Conservation (phyloP, 2,329 filamentous ascomycete genomes). For the Neopestalotiopsis sp. region DNA sequence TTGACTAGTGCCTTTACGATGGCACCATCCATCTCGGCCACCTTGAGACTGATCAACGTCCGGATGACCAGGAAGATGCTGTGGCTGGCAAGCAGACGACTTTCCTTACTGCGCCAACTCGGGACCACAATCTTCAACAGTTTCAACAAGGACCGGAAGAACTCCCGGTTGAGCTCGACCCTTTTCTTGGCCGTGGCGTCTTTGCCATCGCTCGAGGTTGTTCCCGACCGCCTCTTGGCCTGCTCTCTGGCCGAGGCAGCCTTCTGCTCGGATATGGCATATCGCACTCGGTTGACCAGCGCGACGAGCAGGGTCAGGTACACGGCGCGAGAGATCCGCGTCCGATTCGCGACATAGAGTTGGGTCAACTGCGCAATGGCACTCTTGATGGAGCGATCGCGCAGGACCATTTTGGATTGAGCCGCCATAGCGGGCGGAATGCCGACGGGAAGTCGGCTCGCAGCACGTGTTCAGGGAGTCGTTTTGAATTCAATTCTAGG, state of each 20-base stretch:
- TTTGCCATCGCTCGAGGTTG: slow-evolving; percentile 48
- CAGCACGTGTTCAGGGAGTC: not conserved
- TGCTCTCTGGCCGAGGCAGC: slow-evolving; percentile 75
- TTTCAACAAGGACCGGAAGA: slow-evolving; percentile 75
- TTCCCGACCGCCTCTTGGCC: slow-evolving; percentile 59
- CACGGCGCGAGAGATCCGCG: slow-evolving; percentile 80
- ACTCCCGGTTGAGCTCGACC: slow-evolving; percentile 90
- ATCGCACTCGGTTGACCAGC: slow-evolving; percentile 84
- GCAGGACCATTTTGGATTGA: slow-evolving; percentile 73
- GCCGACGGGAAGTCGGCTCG: not conserved
- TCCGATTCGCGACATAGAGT: slow-evolving; percentile 81
- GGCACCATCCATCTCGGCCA: slow-evolving; percentile 92
- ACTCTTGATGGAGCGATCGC: slow-evolving; percentile 68
- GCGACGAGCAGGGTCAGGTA: slow-evolving; percentile 84
- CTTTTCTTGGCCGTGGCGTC: slow-evolving; percentile 57
- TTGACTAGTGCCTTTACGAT: slow-evolving; percentile 92
- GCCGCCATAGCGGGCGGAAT: slow-evolving; percentile 63
- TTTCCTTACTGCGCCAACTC: slow-evolving; percentile 87
- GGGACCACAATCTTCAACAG: slow-evolving; percentile 89
- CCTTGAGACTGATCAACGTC: slow-evolving; percentile 92
- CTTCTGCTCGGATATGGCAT: slow-evolving; percentile 93
- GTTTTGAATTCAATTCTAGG: not conserved
- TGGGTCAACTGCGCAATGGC: slow-evolving; percentile 70
- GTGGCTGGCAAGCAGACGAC: slow-evolving; percentile 85
- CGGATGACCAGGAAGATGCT: slow-evolving; percentile 90